Percentiles rank a stretch among this genome's conserved stretches.
Evolutionary conservation across 73 alveolate genomes (phyloP).

Genomic region (Stentor coeruleus): DNA sequence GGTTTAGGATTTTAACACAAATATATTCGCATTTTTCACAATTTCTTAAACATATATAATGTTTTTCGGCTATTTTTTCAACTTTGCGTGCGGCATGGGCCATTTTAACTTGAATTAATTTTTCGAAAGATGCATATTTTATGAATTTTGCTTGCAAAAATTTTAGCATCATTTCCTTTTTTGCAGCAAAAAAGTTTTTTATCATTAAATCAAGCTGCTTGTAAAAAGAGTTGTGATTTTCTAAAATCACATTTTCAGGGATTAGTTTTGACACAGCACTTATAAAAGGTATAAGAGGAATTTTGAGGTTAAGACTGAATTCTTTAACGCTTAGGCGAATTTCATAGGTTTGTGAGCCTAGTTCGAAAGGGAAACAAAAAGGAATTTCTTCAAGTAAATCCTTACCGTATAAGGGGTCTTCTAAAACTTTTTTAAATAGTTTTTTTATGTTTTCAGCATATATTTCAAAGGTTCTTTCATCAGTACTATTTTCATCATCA

Average conservation of each 20-base stretch:
- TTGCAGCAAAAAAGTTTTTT: neutral
- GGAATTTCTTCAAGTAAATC: too few species aligned
- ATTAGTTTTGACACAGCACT: neutral
- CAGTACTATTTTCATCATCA: neutral
- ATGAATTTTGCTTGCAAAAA: neutral
- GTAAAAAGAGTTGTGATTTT: neutral
- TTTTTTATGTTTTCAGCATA: neutral
- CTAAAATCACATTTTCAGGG: neutral
- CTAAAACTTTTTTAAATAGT: too few species aligned
- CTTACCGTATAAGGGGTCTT: too few species aligned
- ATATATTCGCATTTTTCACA: neutral
- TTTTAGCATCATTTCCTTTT: neutral
- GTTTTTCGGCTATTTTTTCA: neutral
- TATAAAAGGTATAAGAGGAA: neutral
- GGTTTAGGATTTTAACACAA: neutral
- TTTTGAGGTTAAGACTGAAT: neutral
- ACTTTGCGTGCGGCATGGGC: neutral
- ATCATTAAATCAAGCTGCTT: neutral
- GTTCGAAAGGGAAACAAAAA: too few species aligned
- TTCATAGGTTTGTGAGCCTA: too few species aligned
- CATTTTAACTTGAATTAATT: neutral
- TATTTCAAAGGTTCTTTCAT: neutral
- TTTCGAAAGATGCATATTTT: neutral
- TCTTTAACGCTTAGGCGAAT: neutral
- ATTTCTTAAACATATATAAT: neutral